Base-by-base conservation (phyloP, 2,329 filamentous ascomycete genomes). In the Metarhizium robertsii region DNA sequence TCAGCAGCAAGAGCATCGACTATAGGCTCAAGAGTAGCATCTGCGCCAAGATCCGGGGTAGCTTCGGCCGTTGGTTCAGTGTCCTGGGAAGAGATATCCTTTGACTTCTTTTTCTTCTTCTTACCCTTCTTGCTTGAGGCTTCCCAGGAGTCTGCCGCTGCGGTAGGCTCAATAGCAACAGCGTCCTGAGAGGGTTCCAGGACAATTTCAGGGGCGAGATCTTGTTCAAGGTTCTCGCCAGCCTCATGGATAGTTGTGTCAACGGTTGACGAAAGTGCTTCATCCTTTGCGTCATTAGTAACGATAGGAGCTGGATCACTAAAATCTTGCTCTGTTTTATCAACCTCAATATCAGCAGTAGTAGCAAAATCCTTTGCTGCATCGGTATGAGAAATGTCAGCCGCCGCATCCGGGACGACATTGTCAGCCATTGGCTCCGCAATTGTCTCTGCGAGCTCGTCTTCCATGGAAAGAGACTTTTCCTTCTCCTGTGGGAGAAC, bases 91-190 rank as follows among this genome's bases (percentile, higher is more conserved):
- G 43, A 16, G 10, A 34, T 36, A 16, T 50, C 36, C 38, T 52
- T 59, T 43, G 55, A 48, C 38, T 40, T 59, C 45, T 54, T 56
- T 40, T 57, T 61, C 46, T 54, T 64, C 47, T 55, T 60, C 58
- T 58, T 61, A 46, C 43, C 50, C 59, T 60, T 61, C 56, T 61
- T 60, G 42, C 53, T 50, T 11, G 49, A 14, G 6, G 42, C 10
- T n/a, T 52, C 50, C 20, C 43, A 42, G 2, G 32, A 7, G 3
- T 56, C 53, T 20, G 46, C 20, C 20, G 52, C 47, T n/a, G 38
- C 48, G 6, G 53, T 6, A 16, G 29, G 34, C 14, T 53, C 57
- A 11, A 11, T 7, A 34, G 52, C 25, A 10, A 50, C 10, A 30
- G n/a, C 11, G 18, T 57, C 42, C n/a, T 14, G 7, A 8, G 20